Evolutionary conservation across 352 stramenopile species (phyloP), one percentile per base, ranked within the genome.

Genomic region (Phytophthora citrophthora): DNA sequence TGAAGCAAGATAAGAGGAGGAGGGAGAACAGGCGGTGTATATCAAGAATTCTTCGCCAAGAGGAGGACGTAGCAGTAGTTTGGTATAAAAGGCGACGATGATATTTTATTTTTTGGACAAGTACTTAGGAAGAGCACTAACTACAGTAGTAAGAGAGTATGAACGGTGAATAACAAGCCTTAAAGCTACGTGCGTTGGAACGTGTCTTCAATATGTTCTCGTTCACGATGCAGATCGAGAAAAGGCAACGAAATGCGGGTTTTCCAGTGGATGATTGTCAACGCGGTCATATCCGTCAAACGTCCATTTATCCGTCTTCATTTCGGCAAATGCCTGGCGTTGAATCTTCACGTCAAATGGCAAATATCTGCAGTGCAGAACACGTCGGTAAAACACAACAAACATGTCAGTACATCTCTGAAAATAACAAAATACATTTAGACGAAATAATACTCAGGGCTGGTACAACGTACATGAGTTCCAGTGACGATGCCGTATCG

Each of bases 331-430:
- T 12, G 82, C 70, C 61, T 90, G 79, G 32, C 81, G 82, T 72
- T 92, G 81, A 46, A 94, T 89, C 59, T 86, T 83, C 23, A 89
- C 66, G 39, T 91, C 79, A 41, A 90, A 91, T 11, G 83, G 86
- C 51, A 93, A 63, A 38, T 92, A 92, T 13, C 85, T 72, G 34
- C 15, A 49, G 8, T n/a, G 20, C 20, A 20, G 20, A 36, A 54
- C 44, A 32, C 26, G 31, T 6, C 24, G 38, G 34, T 53, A 41
- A 29, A 46, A 48, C 10, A 23, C 51, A 64, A 20, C 12, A 52
- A 20, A 43, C 48, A 40, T 50, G 38, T 49, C 26, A 40, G 20
- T 48, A 29, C 7, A 29, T 4, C 34, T 39, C n/a, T 24, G 29
- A 11, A 41, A 56, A 49, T 15, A 54, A 32, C 1, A 32, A 6